Conservation (phyloP, 208 protist genomes). For the Acanthamoeba sp. region DNA sequence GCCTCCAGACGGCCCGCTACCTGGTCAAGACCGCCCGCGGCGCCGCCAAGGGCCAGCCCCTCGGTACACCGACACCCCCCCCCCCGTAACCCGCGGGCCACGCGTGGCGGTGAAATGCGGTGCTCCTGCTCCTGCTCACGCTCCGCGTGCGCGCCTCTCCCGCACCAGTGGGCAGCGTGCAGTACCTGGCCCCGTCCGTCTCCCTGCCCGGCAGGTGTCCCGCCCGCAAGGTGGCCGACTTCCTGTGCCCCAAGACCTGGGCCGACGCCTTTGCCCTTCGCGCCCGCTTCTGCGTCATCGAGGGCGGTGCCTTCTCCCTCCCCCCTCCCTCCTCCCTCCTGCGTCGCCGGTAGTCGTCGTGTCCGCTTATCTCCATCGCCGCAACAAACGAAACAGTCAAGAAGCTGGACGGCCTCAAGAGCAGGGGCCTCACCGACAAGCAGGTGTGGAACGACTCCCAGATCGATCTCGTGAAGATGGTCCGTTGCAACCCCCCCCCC, state of each 20-base stretch:
- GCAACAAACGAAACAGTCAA: neutral
- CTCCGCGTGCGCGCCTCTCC: neutral
- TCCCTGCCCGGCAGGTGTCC: neutral
- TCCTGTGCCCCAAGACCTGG: neutral
- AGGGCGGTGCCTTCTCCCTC: neutral
- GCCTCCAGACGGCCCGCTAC: constrained; percentile 66
- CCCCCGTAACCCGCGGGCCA: neutral
- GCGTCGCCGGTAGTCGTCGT: no score
- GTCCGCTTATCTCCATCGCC: neutral
- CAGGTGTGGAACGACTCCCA: neutral
- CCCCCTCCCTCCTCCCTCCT: neutral
- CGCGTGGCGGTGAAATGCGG: no score
- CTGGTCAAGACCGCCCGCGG: constrained; percentile 29
- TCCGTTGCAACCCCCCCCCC: no score
- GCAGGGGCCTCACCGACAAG: neutral
- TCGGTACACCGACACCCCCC: neutral
- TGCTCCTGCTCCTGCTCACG: neutral
- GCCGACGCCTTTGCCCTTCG: constrained; percentile 8
- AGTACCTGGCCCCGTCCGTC: neutral
- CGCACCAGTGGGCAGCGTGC: constrained; percentile 5
- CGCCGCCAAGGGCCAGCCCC: constrained; percentile 7
- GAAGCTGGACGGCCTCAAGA: neutral
- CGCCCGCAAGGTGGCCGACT: neutral
- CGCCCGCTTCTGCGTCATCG: neutral
- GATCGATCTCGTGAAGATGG: neutral